These are phyloP conservation scores for Metarhizium brunneum DNA, from an alignment of 2,329 filamentous ascomycete genomes.

Conservation along the genomic window DNA sequence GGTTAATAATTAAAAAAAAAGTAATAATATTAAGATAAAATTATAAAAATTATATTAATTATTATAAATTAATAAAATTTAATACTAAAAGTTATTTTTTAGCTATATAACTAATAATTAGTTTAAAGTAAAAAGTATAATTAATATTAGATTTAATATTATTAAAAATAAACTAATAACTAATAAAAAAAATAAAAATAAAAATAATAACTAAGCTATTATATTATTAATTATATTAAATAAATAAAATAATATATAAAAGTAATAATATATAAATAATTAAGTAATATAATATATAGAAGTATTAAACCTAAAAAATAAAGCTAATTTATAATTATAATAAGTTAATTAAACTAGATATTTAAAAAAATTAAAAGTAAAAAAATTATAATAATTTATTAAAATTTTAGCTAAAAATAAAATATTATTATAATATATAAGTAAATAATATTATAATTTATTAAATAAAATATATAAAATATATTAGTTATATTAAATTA, in stretches of 20 bases:
- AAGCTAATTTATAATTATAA: conserved; percentile 2
- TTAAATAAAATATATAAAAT: conserved; percentile 1
- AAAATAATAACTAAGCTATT: neutral
- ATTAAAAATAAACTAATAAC: neutral
- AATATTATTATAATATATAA: conserved; percentile 1
- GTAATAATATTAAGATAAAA: neutral
- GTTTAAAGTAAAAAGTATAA: neutral
- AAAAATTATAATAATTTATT: neutral
- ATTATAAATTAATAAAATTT: neutral
- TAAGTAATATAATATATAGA: neutral
- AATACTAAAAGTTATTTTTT: neutral
- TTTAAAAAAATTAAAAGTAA: neutral
- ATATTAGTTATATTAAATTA: neutral
- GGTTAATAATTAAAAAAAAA: neutral
- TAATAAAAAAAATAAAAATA: neutral
- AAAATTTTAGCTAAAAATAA: neutral
- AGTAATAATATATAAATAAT: neutral
- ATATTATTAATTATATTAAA: neutral
- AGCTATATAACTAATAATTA: neutral
- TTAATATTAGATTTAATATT: neutral
- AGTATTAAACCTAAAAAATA: neutral
- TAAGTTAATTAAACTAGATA: neutral
- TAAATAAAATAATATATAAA: neutral
- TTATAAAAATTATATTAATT: neutral
- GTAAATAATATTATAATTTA: neutral